Evolutionary conservation across 495 filamentous ascomycete genomes (phyloP), one percentile per base, ranked within the genome.

Genomic region (Aspergillus panamensis): DNA sequence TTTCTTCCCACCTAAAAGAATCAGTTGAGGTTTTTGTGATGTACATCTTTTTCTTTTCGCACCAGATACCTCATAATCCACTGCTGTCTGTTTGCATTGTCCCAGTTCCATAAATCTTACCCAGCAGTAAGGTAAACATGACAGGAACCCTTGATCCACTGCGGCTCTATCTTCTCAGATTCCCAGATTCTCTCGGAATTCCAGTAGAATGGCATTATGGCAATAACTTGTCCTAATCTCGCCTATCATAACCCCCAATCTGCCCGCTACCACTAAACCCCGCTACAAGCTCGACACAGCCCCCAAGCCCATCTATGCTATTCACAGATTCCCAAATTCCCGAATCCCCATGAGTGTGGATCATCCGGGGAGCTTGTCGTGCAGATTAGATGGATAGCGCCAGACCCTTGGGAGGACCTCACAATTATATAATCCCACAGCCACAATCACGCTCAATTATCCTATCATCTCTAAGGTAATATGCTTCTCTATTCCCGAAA

Each of bases 1-100:
- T 57, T 48, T 25, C 59, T 56, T 56, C 13, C 47, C 44, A 47
- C 37, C 35, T 40, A 57, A 62, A 55, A 58, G 57, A 60, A 62
- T 53, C 60, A 48, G 48, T 44, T 56, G 42, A 45, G 53, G 42
- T 53, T 47, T 25, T 47, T 40, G 52, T 40, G 30, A 58, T 54
- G 57, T 47, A 37, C 51, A 54, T 62, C 51, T 40, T 39, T 45
- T n/a, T 45, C 17, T 16, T 45, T 45, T 45, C 19, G 14, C 17
- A 45, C 17, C 42, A 45, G 42, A 45, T 45, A 45, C 42, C 42
- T 45, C 42, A 45, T 45, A 45, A 45, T 45, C 42, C 17, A 17
- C 20, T 20, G 19, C 16, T 20, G 6, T 45, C 17, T 21, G 6
- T 45, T 16, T 45, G 20, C 13, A 12, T 12, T 31, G 21, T 25